Base-by-base conservation (phyloP, 257 asterid genomes). In the Craterostigma plantagineum region DNA sequence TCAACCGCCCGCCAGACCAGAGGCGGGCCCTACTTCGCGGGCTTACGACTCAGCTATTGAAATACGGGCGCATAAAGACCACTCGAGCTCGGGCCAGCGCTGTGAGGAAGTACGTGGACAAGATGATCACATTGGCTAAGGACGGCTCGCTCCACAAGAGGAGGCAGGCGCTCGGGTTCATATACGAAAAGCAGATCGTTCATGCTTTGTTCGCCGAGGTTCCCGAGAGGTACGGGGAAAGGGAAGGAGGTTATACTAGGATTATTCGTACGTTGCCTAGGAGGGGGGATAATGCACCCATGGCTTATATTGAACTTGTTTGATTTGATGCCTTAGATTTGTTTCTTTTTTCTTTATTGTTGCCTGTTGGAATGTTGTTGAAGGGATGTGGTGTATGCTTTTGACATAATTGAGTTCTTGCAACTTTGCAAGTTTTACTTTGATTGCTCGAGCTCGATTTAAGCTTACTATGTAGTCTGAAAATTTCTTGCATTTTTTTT, bases 141-240 rank as follows among this genome's bases (percentile, higher is more conserved):
- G 94, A 90, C 1, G 99, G 95, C 0, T 49, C 95, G 46, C 68
- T 90, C 3, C 99, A 90, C 57, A 90, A 90, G 70, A 71, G 99
- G 63, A 71, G 99, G 58, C 99, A 90, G 53, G 95, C 99, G 46
- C 92, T 90, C 0, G 94, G 94, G 7, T 90, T 72, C 46, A 68
- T 90, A 49, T 90, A 83, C 0, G 99, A 82, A 52, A 87, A 87
- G 71, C 83, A 87, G 50, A 79, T 90, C 3, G 99, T 90, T 3
- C 99, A 90, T 10, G 99, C 99, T 0, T 53, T 90, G 55, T 90
- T 90, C 45, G 99, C 99, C 8, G 99, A 90, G 71, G 99, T 77
- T 10, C 68, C 56, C 0, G 99, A 79, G 61, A 77, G 99, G 46
- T 83, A 90, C 1, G 93, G 94, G 10, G 87, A 71, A 38, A 68